These are phyloP conservation scores for Phalaenopsis aphrodite DNA, from an alignment of 106 monocot species.

Conservation along the genomic window DNA sequence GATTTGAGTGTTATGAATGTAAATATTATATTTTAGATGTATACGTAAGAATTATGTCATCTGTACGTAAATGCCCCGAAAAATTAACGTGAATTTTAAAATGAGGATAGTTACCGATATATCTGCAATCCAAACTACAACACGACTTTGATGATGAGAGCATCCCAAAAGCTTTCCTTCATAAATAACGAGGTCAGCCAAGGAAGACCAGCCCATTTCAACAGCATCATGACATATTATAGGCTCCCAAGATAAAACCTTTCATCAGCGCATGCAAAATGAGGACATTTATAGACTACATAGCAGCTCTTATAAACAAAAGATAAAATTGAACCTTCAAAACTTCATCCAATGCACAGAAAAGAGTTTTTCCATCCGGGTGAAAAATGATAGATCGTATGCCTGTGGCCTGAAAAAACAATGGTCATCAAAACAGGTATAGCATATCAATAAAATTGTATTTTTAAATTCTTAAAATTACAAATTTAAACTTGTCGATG, in stretches of 20 bases:
- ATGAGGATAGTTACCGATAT: constrained; percentile 40
- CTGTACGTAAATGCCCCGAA: no score
- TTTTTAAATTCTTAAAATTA: not conserved
- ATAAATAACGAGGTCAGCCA: constrained; percentile 76
- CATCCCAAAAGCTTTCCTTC: constrained; percentile 91
- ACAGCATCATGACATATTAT: constrained; percentile 83
- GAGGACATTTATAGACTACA: constrained; percentile 4
- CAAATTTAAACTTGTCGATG: not conserved
- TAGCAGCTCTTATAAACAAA: not conserved
- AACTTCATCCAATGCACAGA: constrained; percentile 71
- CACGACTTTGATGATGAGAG: constrained; percentile 55
- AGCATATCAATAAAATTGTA: not conserved
- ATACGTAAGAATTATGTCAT: no score
- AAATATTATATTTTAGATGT: no score
- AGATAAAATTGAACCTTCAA: constrained; percentile 46
- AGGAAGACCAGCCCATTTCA: constrained; percentile 68
- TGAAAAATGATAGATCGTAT: constrained; percentile 81
- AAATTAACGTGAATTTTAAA: not conserved
- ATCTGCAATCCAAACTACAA: constrained; percentile 84
- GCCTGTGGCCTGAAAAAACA: constrained; percentile 41
- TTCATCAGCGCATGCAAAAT: constrained; percentile 9
- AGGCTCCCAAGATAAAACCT: constrained; percentile 93
- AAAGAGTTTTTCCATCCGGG: constrained; percentile 87
- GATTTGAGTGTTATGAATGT: no score
- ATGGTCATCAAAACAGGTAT: not conserved